phyloP scores from a whole-genome alignment of 805 yeast genomes.

The Wickerhamiella sorbophila region DNA sequence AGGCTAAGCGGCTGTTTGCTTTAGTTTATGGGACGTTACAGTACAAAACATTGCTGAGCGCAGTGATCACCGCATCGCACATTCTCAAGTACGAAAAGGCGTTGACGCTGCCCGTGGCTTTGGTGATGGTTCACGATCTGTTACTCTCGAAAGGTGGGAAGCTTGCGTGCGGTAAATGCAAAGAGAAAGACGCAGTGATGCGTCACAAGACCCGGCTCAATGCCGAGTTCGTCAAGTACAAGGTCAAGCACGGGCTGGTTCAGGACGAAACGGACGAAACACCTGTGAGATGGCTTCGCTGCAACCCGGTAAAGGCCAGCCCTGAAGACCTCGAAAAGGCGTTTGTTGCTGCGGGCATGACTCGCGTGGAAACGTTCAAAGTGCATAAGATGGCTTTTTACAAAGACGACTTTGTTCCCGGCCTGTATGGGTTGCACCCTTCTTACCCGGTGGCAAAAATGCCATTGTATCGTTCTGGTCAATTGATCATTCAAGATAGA shows the following conservation, averaged over 20 bases:
- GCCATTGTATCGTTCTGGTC: conserved; percentile 59
- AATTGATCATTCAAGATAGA: conserved; percentile 82
- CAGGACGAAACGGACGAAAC: conserved; percentile 14
- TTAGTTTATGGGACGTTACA: conserved; percentile 63
- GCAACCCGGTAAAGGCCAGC: conserved; percentile 46
- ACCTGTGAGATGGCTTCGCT: conserved; percentile 36
- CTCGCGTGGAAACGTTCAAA: conserved; percentile 34
- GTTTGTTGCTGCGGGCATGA: conserved; percentile 30
- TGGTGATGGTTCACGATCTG: conserved; percentile 68
- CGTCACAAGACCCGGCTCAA: conserved; percentile 66
- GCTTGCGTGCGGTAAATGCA: conserved; percentile 79
- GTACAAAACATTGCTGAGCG: conserved; percentile 48
- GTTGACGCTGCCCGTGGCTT: conserved; percentile 38
- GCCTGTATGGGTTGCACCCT: conserved; percentile 73
- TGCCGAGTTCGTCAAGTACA: conserved; percentile 69
- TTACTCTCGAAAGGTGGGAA: conserved; percentile 62
- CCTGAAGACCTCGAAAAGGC: conserved; percentile 24
- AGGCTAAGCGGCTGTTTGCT: conserved; percentile 81
- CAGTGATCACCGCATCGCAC: conserved; percentile 52
- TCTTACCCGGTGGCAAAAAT: conserved; percentile 51
- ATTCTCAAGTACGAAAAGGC: conserved; percentile 39
- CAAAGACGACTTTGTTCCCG: conserved; percentile 58
- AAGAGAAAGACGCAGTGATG: conserved; percentile 67
- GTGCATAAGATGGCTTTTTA: conserved; percentile 26
- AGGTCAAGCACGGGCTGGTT: conserved; percentile 40